Base-by-base conservation (phyloP, 2,329 filamentous ascomycete genomes). In the Neonectria magnoliae region DNA sequence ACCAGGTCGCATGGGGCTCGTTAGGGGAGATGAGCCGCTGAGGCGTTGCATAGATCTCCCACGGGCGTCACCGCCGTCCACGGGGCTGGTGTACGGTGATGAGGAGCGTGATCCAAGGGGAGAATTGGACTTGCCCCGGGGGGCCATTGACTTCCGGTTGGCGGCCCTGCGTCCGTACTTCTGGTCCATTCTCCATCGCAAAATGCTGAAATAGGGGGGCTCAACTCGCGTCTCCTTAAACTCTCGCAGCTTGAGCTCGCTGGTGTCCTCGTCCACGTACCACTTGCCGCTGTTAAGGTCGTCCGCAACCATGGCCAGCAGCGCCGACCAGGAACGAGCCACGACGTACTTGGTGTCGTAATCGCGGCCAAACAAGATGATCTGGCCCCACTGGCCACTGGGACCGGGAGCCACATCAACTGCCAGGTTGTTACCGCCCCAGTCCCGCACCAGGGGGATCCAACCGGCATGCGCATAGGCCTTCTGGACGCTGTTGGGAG, bases 301-400 rank as follows among this genome's bases (percentile, higher is more conserved):
- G 75, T 99, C 96, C 31, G 96, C 94, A 7, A 98, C 88, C 33
- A 90, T 88, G 55, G 94, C 94, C 20, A 99, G 81, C 76, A 99
- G 94, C 10, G 91, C 87, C 16, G 90, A 88, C 96, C 96, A 99
- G 1, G 95, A 98, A 66, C 93, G 90, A 31, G 96, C 93, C 61
- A 99, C 87, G 7, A 99, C 96, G 76, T 97, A 99, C 82, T 99
- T 99, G 80, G 93, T 97, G 77, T 99, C 96, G 80, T 97, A 99
- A 81, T 99, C 96, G 65, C 96, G 93, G 55, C 96, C 96, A 78
- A 97, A 98, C 66, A 99, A 87, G 74, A 99, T 97, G 70, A 99
- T 89, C 78, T 99, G 96, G 58, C 96, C 96, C 95, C 96, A 99
- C 77, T 90, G 92, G 42, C 96, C 96, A 51, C 88, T 87, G 10